Percentiles rank a stretch among this genome's conserved stretches.
phyloP scores from a whole-genome alignment of 768 basidiomycete genomes.

The Scleroderma citrinum region DNA sequence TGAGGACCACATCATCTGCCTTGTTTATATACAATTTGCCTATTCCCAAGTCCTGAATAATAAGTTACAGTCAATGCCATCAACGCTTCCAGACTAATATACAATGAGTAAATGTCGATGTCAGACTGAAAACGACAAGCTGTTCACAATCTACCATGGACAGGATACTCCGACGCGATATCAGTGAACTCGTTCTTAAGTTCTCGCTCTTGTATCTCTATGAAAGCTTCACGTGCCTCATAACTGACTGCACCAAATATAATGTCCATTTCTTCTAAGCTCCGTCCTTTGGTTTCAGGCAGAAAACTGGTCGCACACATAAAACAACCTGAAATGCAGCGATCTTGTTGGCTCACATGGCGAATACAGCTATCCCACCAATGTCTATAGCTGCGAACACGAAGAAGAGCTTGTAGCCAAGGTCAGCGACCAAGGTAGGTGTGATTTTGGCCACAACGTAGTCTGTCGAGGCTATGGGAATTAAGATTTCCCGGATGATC shows the following conservation, averaged over 20 bases:
- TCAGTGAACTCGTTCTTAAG: constrained; percentile 8
- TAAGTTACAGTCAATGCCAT: too few species aligned
- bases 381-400: constrained; percentile 71
- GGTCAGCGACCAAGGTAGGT: constrained; percentile 48
- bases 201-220: constrained; percentile 39
- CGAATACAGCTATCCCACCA: constrained; percentile 60
- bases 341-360: constrained; percentile 44
- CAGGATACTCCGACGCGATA: constrained; percentile 1
- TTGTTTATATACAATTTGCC: too few species aligned
- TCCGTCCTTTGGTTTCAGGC: constrained; percentile 57
- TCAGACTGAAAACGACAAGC: too few species aligned
- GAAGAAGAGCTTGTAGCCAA: constrained; percentile 69
- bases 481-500: constrained; percentile 6
- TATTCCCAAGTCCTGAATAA: too few species aligned
- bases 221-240: constrained; percentile 49
- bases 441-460: constrained; percentile 69
- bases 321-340: background rate
- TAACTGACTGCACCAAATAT: constrained; percentile 52
- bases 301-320: constrained; percentile 34
- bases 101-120: too few species aligned
- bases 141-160: constrained; percentile 6
- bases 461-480: constrained; percentile 42
- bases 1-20: too few species aligned
- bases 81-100: too few species aligned
- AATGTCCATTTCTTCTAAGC: constrained; percentile 51